Evolutionary conservation across 441 rosid genomes (phyloP).

Genomic region (Euphorbia schlechtendalii): DNA sequence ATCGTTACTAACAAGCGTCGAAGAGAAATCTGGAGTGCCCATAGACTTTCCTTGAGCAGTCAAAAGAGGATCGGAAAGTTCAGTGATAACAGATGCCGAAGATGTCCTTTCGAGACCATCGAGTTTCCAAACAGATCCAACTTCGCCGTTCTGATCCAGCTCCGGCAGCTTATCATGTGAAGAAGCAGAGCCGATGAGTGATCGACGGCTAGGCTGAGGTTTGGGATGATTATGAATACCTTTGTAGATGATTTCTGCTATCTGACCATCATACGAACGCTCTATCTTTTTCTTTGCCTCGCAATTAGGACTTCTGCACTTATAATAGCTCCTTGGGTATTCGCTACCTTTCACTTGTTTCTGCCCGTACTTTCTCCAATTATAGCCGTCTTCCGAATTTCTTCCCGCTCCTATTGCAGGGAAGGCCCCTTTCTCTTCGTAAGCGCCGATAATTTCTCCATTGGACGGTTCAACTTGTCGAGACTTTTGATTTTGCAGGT

Average conservation of each 20-base stretch:
- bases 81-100: conserved; percentile 45
- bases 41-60: conserved; percentile 29
- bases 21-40: conserved; percentile 42
- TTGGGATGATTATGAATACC: conserved; percentile 53
- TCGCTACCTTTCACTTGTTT: conserved; percentile 66
- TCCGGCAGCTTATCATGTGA: conserved; percentile 33
- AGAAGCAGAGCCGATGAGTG: conserved; percentile 28
- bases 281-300: conserved; percentile 56
- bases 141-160: conserved; percentile 34
- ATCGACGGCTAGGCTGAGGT: conserved; percentile 41
- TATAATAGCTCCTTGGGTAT: conserved; percentile 64
- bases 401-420: conserved; percentile 27
- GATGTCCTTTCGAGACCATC: conserved; percentile 41
- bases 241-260: conserved; percentile 62
- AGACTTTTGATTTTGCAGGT: conserved; percentile 26
- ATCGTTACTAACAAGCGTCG: conserved; percentile 48
- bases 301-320: conserved; percentile 54
- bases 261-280: conserved; percentile 55
- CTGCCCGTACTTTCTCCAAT: conserved; percentile 67
- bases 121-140: conserved; percentile 27
- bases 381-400: conserved; percentile 55
- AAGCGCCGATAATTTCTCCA: conserved; percentile 20
- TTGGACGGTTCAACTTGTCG: conserved; percentile 22
- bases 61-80: conserved; percentile 42
- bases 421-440: conserved; percentile 26